Evolutionary conservation across 1,139 yeast species (phyloP).

Genomic region (Yamadazyma pseudoaaseri): DNA sequence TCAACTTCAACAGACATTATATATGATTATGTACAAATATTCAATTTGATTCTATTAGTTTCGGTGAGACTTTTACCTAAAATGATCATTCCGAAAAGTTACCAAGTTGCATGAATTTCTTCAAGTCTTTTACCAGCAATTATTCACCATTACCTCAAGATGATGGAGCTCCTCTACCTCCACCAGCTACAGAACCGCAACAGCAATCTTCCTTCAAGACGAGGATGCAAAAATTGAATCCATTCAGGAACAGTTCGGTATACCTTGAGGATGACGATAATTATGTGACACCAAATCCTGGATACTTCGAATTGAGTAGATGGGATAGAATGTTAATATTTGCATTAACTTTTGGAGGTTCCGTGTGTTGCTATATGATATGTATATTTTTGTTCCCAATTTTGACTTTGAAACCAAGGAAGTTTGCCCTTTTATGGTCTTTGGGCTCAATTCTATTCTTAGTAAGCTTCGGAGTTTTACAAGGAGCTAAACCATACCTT

Average conservation of each 20-base stretch:
- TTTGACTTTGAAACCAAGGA: conserved; percentile 53
- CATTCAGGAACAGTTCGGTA: conserved; percentile 36
- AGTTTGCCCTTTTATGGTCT: conserved; percentile 62
- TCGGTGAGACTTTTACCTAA: neutral
- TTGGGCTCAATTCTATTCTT: conserved; percentile 58
- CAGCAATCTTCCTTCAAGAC: conserved; percentile 24
- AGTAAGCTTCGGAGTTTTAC: conserved; percentile 56
- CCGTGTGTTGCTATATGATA: conserved; percentile 51
- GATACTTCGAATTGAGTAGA: conserved; percentile 48
- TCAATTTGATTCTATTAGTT: neutral
- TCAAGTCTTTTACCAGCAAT: conserved; percentile 28
- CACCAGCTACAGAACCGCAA: conserved; percentile 33
- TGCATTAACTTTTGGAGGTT: conserved; percentile 54
- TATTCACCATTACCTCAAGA: conserved; percentile 33
- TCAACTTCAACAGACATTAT: conserved; percentile 11
- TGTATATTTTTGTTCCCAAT: conserved; percentile 59
- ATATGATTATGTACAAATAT: neutral
- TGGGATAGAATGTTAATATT: conserved; percentile 62
- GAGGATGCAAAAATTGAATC: conserved; percentile 37
- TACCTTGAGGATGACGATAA: conserved; percentile 45
- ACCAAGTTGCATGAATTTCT: conserved; percentile 41
- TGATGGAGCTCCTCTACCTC: conserved; percentile 38
- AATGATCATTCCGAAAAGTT: neutral
- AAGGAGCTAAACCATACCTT: conserved; percentile 50
- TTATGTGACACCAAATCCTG: conserved; percentile 46